Percentiles rank a stretch among this genome's conserved stretches.
These are phyloP conservation scores for Liquidambar formosana DNA, from an alignment of 164 flowering plant genomes.

Conservation along the genomic window DNA sequence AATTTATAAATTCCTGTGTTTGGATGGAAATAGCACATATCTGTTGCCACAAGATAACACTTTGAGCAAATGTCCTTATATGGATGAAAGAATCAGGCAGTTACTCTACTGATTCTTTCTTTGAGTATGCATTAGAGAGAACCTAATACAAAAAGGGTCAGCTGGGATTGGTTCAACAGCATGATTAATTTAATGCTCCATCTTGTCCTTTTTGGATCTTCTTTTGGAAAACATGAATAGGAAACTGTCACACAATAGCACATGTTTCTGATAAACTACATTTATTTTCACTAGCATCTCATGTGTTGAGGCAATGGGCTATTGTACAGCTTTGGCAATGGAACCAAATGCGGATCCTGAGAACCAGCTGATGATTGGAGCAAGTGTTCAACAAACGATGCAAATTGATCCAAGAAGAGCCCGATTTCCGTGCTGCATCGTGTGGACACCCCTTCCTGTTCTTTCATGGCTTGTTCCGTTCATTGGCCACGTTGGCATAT, in stretches of 20 bases:
- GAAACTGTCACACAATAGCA: neutral
- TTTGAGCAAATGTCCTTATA: neutral
- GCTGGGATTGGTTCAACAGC: too few relatives aligned
- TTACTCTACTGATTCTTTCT: neutral
- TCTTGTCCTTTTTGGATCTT: too few relatives aligned
- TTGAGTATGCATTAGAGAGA: neutral
- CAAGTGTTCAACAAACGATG: conserved; percentile 12
- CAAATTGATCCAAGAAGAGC: conserved; percentile 71
- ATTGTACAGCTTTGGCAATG: conserved; percentile 27
- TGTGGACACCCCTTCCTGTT: conserved; percentile 93
- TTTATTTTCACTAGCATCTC: neutral
- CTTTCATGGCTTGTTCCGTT: conserved; percentile 89
- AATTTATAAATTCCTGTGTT: too few relatives aligned
- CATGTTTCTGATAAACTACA: conserved; percentile 2
- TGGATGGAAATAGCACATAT: neutral
- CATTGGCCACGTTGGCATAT: conserved; percentile 88
- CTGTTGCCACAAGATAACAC: neutral
- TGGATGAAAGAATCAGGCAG: neutral
- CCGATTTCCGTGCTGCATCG: conserved; percentile 88
- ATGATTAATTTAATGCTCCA: too few relatives aligned
- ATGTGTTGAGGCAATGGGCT: neutral
- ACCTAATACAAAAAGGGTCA: too few relatives aligned
- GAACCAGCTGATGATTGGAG: conserved; percentile 44
- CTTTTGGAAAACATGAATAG: too few relatives aligned
- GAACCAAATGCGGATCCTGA: conserved; percentile 41